Percentiles rank a stretch among this genome's conserved stretches.
These are phyloP conservation scores for Cutaneotrichosporon cavernicola DNA, from an alignment of 1,284 basidiomycete species.

Conservation along the genomic window DNA sequence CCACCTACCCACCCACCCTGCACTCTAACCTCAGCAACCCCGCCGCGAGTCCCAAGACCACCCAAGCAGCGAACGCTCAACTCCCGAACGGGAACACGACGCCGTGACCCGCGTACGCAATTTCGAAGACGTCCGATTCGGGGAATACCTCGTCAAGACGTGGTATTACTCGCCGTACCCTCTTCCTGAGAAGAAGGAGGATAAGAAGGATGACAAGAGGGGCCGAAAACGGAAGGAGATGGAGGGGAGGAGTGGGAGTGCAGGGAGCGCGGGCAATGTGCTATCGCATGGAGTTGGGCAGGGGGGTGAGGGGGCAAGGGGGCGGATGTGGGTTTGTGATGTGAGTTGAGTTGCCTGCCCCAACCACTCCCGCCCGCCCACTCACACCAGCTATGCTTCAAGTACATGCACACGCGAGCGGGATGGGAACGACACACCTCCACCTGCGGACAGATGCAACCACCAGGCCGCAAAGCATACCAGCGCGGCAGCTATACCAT, in stretches of 20 bases:
- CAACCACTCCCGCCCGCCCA: not conserved
- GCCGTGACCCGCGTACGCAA: conserved; percentile 47
- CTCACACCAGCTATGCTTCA: conserved; percentile 72
- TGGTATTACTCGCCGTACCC: conserved; percentile 84
- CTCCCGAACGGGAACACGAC: conserved; percentile 46
- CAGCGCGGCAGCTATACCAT: conserved; percentile 85
- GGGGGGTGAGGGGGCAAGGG: conserved; percentile 51
- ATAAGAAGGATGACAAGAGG: not conserved
- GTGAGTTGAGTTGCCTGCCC: conserved; percentile 28
- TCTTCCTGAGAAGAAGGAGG: conserved; percentile 52
- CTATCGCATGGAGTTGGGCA: conserved; percentile 64
- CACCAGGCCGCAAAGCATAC: conserved; percentile 88
- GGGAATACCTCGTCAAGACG: conserved; percentile 50
- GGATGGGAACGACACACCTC: conserved; percentile 75
- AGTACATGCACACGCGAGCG: conserved; percentile 79
- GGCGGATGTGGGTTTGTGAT: conserved; percentile 52
- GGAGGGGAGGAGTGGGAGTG: not conserved
- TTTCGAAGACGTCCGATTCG: conserved; percentile 52
- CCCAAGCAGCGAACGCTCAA: conserved; percentile 22
- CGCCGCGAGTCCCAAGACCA: not conserved
- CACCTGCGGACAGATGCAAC: conserved; percentile 68
- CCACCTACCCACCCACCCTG: not conserved
- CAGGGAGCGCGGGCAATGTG: conserved; percentile 55
- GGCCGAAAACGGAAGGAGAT: conserved; percentile 21
- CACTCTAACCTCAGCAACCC: not conserved